Conservation (phyloP, 23 red algal species). For the Gracilaria vermiculophylla region DNA sequence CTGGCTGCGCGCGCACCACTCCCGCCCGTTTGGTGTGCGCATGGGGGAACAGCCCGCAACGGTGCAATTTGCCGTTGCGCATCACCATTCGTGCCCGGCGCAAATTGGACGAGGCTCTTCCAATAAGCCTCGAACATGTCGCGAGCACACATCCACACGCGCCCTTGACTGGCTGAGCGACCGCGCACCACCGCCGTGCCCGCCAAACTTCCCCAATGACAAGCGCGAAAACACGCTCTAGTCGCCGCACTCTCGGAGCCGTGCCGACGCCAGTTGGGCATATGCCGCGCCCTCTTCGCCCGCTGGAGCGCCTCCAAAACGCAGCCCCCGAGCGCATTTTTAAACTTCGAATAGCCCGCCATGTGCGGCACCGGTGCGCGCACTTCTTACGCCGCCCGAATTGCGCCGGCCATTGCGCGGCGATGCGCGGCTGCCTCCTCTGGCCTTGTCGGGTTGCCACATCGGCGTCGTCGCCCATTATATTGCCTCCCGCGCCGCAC, state of each 20-base stretch:
- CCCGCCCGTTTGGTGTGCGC: too few relatives aligned
- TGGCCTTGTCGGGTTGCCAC: neutral
- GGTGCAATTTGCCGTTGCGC: too few relatives aligned
- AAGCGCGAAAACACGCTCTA: neutral
- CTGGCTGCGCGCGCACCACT: too few relatives aligned
- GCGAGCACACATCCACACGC: neutral
- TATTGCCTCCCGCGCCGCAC: neutral
- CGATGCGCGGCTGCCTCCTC: neutral
- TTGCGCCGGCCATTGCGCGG: neutral
- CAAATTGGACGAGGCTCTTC: neutral
- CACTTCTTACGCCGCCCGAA: neutral
- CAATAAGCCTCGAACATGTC: constrained; percentile 1
- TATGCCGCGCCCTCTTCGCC: neutral
- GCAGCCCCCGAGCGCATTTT: neutral
- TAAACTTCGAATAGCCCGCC: neutral
- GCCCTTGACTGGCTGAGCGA: neutral
- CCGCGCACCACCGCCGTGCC: neutral
- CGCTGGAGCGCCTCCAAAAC: neutral
- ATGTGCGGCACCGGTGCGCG: neutral
- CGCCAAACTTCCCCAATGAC: neutral
- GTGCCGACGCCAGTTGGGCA: neutral
- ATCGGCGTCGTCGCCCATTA: neutral
- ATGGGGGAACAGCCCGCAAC: too few relatives aligned
- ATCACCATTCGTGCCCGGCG: neutral
- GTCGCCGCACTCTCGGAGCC: neutral